These are phyloP conservation scores for Magnusiomyces suaveolens DNA, from an alignment of 1,139 yeast genomes.

Conservation along the genomic window DNA sequence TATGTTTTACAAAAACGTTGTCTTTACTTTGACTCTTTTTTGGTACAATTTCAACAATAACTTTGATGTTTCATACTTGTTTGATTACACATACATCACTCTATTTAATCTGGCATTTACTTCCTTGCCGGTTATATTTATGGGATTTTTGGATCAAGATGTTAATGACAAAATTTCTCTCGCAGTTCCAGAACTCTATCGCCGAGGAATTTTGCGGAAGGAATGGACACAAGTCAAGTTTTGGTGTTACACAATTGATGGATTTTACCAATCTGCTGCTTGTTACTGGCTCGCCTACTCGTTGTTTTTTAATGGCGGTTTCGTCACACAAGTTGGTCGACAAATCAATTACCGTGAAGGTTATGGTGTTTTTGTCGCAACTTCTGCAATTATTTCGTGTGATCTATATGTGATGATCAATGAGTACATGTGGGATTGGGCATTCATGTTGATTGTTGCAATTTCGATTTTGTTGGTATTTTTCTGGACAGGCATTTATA, in stretches of 20 bases:
- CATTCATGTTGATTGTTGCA: slow-evolving; percentile 50
- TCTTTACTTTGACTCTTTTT: slow-evolving; percentile 76
- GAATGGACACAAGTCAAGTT: slow-evolving; percentile 80
- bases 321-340: slow-evolving; percentile 54
- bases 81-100: slow-evolving; percentile 86
- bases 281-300: slow-evolving; percentile 83
- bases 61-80: slow-evolving; percentile 86
- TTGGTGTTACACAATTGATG: slow-evolving; percentile 78
- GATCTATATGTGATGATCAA: slow-evolving; percentile 70
- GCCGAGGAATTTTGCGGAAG: slow-evolving; percentile 67
- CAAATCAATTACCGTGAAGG: slow-evolving; percentile 73
- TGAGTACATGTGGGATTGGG: slow-evolving; percentile 93
- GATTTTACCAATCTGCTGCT: slow-evolving; percentile 75
- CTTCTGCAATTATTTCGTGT: slow-evolving; percentile 71
- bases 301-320: slow-evolving; percentile 46
- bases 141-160: slow-evolving; percentile 91
- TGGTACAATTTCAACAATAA: slow-evolving; percentile 85
- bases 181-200: slow-evolving; percentile 83
- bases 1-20: slow-evolving; percentile 85
- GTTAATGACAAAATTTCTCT: slow-evolving; percentile 72
- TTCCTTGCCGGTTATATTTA: slow-evolving; percentile 80
- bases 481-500: slow-evolving; percentile 90
- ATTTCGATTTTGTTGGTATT: slow-evolving; percentile 61
- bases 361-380: slow-evolving; percentile 73
- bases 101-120: slow-evolving; percentile 92